phyloP scores from a whole-genome alignment of 2,329 filamentous ascomycete genomes.

The Penicillium brasilianum region DNA sequence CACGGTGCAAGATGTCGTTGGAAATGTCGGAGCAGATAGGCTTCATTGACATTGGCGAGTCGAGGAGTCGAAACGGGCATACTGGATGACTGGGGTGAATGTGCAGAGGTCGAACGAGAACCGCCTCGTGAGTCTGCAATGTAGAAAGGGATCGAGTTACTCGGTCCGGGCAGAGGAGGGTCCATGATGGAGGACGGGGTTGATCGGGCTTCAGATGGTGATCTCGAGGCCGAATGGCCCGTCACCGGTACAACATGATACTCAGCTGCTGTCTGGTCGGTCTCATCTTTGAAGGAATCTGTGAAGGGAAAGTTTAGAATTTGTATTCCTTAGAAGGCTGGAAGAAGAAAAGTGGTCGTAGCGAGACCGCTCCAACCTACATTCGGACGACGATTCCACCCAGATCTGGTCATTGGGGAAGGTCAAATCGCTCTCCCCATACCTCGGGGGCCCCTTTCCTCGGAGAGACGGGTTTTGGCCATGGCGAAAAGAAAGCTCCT shows the following conservation, averaged over 20 bases:
- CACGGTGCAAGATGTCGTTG: constrained; percentile 40
- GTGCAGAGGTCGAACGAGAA: constrained; percentile 25
- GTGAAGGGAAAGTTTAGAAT: constrained; percentile 13
- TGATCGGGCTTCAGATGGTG: constrained; percentile 32
- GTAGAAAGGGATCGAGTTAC: constrained; percentile 21
- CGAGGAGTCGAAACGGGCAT: constrained; percentile 32
- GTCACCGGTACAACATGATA: constrained; percentile 37
- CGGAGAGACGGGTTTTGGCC: constrained; percentile 45
- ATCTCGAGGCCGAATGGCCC: constrained; percentile 25
- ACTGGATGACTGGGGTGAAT: constrained; percentile 26
- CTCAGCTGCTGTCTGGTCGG: constrained; percentile 41
- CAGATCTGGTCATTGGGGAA: constrained; percentile 43
- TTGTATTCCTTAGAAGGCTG: background rate
- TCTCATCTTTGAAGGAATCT: constrained; percentile 46
- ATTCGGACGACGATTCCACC: constrained; percentile 36
- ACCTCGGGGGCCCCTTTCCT: constrained; percentile 41
- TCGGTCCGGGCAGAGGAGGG: constrained; percentile 23
- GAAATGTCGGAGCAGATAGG: constrained; percentile 42
- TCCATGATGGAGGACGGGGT: constrained; percentile 35
- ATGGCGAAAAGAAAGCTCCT: constrained; percentile 45
- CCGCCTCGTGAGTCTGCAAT: constrained; percentile 22
- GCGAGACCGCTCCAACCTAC: constrained; percentile 26
- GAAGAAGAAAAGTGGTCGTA: background rate
- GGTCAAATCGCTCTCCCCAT: constrained; percentile 42
- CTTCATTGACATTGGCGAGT: constrained; percentile 38